Base-by-base conservation (phyloP, 495 filamentous ascomycete genomes). In the Aspergillus panamensis region DNA sequence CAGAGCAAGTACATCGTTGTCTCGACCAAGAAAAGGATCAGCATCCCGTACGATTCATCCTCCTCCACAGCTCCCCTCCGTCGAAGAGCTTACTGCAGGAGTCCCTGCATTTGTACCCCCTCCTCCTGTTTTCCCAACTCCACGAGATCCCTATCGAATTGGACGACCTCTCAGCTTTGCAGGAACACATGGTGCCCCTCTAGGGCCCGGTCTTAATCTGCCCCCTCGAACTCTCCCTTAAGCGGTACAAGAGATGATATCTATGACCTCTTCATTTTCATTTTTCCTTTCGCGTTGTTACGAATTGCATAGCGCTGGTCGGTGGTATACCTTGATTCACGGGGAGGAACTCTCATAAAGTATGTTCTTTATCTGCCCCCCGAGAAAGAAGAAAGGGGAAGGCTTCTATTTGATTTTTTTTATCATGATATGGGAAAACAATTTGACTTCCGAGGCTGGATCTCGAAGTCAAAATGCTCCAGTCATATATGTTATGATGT, bases 241-340 rank as follows among this genome's bases (percentile, higher is more conserved):
- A 57, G 39, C 59, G 55, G 51, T 57, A 49, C 5, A 58, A 40
- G 20, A 53, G 25, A 68, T 53, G 64, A 71, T 53, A 56, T 68
- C 66, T 56, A 68, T 61, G 63, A 59, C 48, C 40, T 58, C 63
- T 59, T 54, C 49, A 64, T 52, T 61, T 50, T 16, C 48, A 48
- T 37, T 51, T 51, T 44, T 40, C 62, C 44, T 65, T 62, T 54
- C 60, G 60, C 56, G 57, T 65, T 74, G 62, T 74, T 73, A 77
- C 68, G 72, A 75, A 60, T 73, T 76, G 77, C 73, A 75, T 77
- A 75, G 71, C 72, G 73, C 68, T 67, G 71, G 67, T 62, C 64
- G 69, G 66, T 73, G 72, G 66, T 68, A 70, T 71, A 69, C 67
- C 70, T 72, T 73, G 66, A 62, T 74, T 73, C 65, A 60, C 59